These are phyloP conservation scores for Tieghemiomyces parasiticus DNA, from an alignment of 192 early-diverging fungal genomes.

Conservation along the genomic window DNA sequence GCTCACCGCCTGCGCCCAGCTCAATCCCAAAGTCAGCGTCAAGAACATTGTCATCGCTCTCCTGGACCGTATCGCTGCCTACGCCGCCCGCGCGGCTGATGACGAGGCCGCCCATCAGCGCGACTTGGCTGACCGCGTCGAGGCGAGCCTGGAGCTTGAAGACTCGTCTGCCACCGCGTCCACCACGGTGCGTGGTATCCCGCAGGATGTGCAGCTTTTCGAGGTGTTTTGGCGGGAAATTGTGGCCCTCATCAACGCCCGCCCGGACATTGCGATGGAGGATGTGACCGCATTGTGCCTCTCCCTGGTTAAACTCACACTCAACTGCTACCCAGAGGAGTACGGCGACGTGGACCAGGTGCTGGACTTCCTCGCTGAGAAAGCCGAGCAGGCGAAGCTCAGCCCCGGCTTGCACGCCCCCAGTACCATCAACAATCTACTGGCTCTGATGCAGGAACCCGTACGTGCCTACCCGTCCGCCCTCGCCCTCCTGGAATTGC, in stretches of 20 bases:
- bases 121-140: conserved; percentile 9
- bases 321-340: conserved; percentile 84
- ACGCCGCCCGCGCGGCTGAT: conserved; percentile 71
- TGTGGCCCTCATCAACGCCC: conserved; percentile 75
- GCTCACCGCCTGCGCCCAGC: conserved; percentile 76
- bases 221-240: conserved; percentile 97
- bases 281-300: conserved; percentile 85
- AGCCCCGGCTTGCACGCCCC: conserved; percentile 55
- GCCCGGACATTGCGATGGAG: conserved; percentile 82
- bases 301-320: conserved; percentile 74
- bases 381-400: conserved; percentile 39
- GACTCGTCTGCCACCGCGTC: conserved; percentile 9
- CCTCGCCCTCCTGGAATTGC: conserved; percentile 49
- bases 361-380: conserved; percentile 73
- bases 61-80: conserved; percentile 85
- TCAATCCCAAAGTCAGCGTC: conserved; percentile 88
- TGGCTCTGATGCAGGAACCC: conserved; percentile 72
- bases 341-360: conserved; percentile 83
- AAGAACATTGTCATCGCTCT: conserved; percentile 93
- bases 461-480: conserved; percentile 60
- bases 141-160: neutral
- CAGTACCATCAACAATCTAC: conserved; percentile 54
- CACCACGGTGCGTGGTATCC: conserved; percentile 12
- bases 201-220: conserved; percentile 45
- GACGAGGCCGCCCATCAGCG: conserved; percentile 27